Percentiles rank a stretch among this genome's conserved stretches.
Conservation (phyloP, 2,329 filamentous ascomycete species). For the Beauveria rudraprayagi region DNA sequence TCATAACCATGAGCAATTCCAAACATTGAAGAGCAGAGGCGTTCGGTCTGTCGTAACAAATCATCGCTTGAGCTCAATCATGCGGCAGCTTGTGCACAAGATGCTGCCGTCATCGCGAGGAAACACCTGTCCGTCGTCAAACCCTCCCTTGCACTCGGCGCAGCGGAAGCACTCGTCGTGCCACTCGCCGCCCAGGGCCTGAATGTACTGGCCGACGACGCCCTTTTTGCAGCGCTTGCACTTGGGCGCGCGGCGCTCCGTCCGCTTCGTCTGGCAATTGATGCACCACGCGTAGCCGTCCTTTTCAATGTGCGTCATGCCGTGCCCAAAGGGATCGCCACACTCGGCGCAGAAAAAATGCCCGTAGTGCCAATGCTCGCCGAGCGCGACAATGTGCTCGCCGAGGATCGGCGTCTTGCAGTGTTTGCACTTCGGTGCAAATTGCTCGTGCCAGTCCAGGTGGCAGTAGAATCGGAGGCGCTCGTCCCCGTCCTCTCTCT, state of each 20-base stretch:
- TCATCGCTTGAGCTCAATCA: conserved; percentile 50
- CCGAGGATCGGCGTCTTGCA: conserved; percentile 96
- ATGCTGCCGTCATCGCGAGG: conserved; percentile 46
- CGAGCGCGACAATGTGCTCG: conserved; percentile 87
- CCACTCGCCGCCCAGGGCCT: conserved; percentile 86
- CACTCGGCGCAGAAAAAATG: conserved; percentile 99
- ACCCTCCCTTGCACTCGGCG: conserved; percentile 49
- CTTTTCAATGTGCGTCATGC: conserved; percentile 74
- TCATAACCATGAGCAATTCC: not conserved
- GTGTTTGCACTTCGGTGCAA: conserved; percentile 85
- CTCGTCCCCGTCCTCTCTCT: conserved; percentile 64
- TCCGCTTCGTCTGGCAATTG: conserved; percentile 83
- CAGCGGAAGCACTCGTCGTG: conserved; percentile 89
- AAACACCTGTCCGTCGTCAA: conserved; percentile 59
- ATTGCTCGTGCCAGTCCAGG: conserved; percentile 95
- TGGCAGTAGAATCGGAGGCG: conserved; percentile 88
- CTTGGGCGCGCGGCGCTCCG: conserved; percentile 78
- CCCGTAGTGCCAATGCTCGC: conserved; percentile 91
- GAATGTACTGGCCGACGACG: conserved; percentile 83
- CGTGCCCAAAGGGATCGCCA: conserved; percentile 80
- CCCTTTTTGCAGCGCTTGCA: conserved; percentile 78
- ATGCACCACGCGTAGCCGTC: conserved; percentile 98
- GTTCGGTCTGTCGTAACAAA: not conserved
- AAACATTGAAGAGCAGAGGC: not conserved
- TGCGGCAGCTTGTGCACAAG: conserved; percentile 53